Evolutionary conservation across 148 eudicot genomes (phyloP), one percentile per base, ranked within the genome.

Genomic region (Fallopia convolvulus): DNA sequence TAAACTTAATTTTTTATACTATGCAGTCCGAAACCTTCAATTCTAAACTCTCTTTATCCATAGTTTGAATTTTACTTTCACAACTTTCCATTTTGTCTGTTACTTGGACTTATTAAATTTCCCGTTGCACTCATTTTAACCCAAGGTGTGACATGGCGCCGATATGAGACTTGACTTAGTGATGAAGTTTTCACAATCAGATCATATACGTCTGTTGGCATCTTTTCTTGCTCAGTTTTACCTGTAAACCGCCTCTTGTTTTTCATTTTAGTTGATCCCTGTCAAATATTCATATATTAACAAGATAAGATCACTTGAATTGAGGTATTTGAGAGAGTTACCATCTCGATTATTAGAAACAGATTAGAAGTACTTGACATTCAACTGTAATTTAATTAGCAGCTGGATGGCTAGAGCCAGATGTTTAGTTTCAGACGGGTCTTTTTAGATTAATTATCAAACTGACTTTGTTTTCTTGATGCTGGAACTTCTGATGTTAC

Each of bases 401-500:
- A 68, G 44, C n/a, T 33, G 2, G 11, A 65, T 65, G 40, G 40
- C 40, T 65, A 13, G 41, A 32, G 8, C 41, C 3, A 14, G 40
- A 65, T 32, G n/a, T 33, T 65, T 33, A 65, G 41, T 65, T 65
- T 33, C 18, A 13, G 41, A 32, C 2, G 10, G 30, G 30, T 58
- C 65, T 65, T 65, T n/a, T 11, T 33, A 36, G 18, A 68, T 13
- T 36, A n/a, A 18, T 68, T 68, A 68, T 68, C 20, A 17, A 33
- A 7, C 44, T 68, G 46, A 33, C 20, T 18, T 68, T 36, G 21
- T 61, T 26, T 61, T 61, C 70, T 30, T 30, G 30, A 61, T 39
- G 15, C 39, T 39, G 42, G 21, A 15, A 68, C 46, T 68, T 15
- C 20, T 33, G 20, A 68, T 72, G 68, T 79, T 55, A 78, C 90